A percentile compares a stretch with the other conserved stretches of the same genome.
Evolutionary conservation across 495 filamentous ascomycete genomes (phyloP).

Genomic region (Podospora fimiseda): DNA sequence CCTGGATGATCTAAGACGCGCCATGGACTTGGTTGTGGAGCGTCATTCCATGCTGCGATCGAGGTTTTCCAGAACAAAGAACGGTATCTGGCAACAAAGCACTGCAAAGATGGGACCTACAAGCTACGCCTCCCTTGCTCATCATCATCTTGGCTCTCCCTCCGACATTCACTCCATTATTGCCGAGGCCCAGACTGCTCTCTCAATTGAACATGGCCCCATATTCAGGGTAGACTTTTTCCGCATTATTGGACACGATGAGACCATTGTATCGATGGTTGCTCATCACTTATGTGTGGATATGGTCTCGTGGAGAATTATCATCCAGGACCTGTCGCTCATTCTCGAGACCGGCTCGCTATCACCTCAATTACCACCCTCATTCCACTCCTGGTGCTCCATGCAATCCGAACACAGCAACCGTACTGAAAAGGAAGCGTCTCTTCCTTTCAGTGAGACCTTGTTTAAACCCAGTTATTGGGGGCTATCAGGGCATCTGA

Average conservation of each 20-base stretch:
- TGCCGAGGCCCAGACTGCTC: constrained; percentile 10
- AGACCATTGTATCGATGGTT: constrained; percentile 41
- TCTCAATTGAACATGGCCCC: constrained; percentile 31
- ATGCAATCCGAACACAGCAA: constrained; percentile 28
- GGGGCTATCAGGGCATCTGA: constrained; percentile 19
- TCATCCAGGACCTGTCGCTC: constrained; percentile 51
- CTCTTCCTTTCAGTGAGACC: constrained; percentile 14
- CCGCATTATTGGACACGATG: constrained; percentile 24
- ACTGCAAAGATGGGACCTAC: constrained; percentile 15
- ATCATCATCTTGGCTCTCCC: constrained; percentile 12
- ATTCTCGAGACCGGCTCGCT: constrained; percentile 33
- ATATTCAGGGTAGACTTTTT: constrained; percentile 39
- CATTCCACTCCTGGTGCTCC: constrained; percentile 50
- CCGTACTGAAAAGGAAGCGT: background rate
- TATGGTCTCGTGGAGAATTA: constrained; percentile 57
- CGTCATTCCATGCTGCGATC: constrained; percentile 58
- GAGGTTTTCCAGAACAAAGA: constrained; percentile 32
- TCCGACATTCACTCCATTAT: constrained; percentile 9
- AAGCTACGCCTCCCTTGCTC: constrained; percentile 15
- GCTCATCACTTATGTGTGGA: constrained; percentile 55
- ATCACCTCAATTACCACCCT: constrained; percentile 23
- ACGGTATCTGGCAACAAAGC: constrained; percentile 21
- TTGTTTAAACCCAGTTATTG: constrained; percentile 22
- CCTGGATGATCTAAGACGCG: constrained; percentile 30
- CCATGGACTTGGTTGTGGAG: constrained; percentile 42